phyloP scores from a whole-genome alignment of 257 asterid genomes.

The Plantago ovata region DNA sequence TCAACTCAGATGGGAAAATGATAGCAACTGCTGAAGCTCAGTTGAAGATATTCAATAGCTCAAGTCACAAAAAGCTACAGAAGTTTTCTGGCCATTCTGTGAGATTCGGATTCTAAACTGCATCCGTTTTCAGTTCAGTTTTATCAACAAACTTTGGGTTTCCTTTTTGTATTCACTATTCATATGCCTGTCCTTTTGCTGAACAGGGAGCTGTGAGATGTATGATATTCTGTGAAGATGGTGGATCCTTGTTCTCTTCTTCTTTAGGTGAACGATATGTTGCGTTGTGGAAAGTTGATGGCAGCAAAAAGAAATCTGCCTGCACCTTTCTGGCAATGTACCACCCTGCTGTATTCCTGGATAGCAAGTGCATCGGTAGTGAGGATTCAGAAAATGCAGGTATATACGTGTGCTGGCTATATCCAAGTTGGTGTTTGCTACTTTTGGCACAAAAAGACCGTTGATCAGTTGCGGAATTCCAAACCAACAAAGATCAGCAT shows the following conservation, averaged over 20 bases:
- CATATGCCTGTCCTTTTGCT: constrained; percentile 2
- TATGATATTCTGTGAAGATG: constrained; percentile 81
- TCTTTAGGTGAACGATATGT: constrained; percentile 71
- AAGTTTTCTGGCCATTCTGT: constrained; percentile 97
- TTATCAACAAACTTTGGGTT: too few relatives aligned
- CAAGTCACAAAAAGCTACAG: constrained; percentile 67
- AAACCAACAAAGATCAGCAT: constrained; percentile 66
- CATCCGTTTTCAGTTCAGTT: constrained; percentile 1
- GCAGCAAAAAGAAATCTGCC: constrained; percentile 68
- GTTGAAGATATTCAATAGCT: constrained; percentile 60
- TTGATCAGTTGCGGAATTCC: constrained; percentile 53
- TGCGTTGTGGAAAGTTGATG: constrained; percentile 74
- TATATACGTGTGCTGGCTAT: constrained; percentile 73
- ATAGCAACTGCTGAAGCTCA: constrained; percentile 81
- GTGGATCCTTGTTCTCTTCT: constrained; percentile 71
- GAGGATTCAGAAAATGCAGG: constrained; percentile 43
- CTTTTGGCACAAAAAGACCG: constrained; percentile 72
- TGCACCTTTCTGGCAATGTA: constrained; percentile 71
- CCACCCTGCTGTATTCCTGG: constrained; percentile 86
- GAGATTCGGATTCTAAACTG: constrained; percentile 30
- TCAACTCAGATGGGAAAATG: constrained; percentile 65
- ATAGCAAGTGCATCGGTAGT: constrained; percentile 35
- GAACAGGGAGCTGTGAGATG: constrained; percentile 75
- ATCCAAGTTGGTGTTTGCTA: constrained; percentile 81
- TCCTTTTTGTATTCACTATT: too few relatives aligned